Evolutionary conservation across 2,329 filamentous ascomycete species (phyloP).

Genomic region (Hypoxylon sp.): DNA sequence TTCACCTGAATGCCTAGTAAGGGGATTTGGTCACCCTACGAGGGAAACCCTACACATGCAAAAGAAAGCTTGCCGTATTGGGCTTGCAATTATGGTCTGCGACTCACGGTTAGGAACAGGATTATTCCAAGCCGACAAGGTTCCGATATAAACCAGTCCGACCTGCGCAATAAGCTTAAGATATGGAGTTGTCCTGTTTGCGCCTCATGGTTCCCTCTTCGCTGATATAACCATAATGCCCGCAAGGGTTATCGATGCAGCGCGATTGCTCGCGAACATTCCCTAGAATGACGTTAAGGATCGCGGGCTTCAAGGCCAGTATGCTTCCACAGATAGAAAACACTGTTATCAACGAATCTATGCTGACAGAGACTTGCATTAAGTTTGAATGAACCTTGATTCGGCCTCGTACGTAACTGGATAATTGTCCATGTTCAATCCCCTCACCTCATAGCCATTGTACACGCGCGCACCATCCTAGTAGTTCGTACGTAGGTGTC

Average conservation of each 20-base stretch:
- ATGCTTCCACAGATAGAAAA: neutral
- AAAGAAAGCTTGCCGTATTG: neutral
- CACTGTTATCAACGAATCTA: neutral
- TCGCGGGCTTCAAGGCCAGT: neutral
- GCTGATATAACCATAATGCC: neutral
- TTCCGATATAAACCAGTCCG: neutral
- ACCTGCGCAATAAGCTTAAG: neutral
- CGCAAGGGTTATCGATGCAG: neutral
- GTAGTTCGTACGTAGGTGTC: conserved; percentile 21
- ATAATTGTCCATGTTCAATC: neutral
- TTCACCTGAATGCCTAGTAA: neutral
- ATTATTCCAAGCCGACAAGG: neutral
- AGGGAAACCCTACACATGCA: neutral
- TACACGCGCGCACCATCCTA: neutral
- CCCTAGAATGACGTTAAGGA: neutral
- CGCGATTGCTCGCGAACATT: neutral
- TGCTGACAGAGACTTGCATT: neutral
- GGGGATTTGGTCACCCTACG: no score
- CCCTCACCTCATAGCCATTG: neutral
- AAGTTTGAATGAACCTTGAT: neutral
- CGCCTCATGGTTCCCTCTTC: neutral
- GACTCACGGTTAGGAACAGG: neutral
- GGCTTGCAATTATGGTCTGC: neutral
- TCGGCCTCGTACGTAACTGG: neutral
- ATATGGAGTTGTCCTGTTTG: neutral